Conservation (phyloP, 139 green algal species). For the Micractinium sp. region DNA sequence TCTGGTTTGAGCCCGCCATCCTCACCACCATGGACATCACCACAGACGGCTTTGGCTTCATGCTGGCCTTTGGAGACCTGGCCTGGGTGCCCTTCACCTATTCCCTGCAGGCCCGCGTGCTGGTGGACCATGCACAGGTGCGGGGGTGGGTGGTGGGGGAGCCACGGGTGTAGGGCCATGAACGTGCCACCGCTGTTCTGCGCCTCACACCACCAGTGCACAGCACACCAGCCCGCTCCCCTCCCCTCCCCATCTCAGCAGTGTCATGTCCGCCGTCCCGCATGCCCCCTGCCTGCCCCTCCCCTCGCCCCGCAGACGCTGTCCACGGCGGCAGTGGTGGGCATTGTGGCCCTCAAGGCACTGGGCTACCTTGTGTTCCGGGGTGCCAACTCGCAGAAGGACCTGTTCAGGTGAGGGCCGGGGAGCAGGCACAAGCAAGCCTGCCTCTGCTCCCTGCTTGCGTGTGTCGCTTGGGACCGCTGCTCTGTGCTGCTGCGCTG, state of each 20-base stretch:
- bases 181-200: neutral
- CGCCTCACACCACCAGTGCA: no score
- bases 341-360: constrained; percentile 76
- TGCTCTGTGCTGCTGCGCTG: no score
- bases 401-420: constrained; percentile 85
- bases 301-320: constrained; percentile 46
- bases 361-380: constrained; percentile 94
- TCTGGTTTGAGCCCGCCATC: constrained; percentile 84
- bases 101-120: constrained; percentile 82
- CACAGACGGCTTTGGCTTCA: constrained; percentile 98
- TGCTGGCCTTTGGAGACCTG: constrained; percentile 97
- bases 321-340: constrained; percentile 36
- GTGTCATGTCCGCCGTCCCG: neutral
- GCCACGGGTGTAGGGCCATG: neutral
- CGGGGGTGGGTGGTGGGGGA: neutral
- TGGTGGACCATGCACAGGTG: constrained; percentile 73
- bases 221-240: no score
- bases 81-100: constrained; percentile 98
- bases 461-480: no score
- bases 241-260: no score
- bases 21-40: constrained; percentile 99
- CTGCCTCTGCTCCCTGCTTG: neutral
- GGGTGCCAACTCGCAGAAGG: constrained; percentile 95
- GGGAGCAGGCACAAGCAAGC: neutral
- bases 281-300: neutral